Evolutionary conservation across 768 basidiomycete species (phyloP).

Genomic region (Lactarius akahatsu): DNA sequence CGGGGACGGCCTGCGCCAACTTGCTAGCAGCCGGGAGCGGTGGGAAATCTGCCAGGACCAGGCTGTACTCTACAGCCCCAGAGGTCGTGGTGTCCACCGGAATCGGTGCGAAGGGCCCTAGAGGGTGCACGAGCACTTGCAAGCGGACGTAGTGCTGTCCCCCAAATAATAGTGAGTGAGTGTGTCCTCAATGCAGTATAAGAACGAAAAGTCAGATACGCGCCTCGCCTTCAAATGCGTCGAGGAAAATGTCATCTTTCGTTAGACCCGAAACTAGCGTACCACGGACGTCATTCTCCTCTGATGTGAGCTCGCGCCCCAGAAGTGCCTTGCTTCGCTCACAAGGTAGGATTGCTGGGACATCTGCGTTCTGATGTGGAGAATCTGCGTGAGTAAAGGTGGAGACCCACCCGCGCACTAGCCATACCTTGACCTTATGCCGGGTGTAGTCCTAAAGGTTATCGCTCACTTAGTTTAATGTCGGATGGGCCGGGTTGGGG

Average conservation of each 20-base stretch:
- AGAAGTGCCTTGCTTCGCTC: constrained; percentile 42
- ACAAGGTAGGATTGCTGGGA: constrained; percentile 78
- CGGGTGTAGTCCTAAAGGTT: constrained; percentile 67
- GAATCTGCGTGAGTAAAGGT: not conserved
- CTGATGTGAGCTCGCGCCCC: constrained; percentile 46
- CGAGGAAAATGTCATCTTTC: constrained; percentile 56
- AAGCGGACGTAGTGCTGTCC: constrained; percentile 70
- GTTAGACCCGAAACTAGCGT: constrained; percentile 75
- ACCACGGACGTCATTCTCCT: constrained; percentile 77
- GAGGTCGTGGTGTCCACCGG: constrained; percentile 23
- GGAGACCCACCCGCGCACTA: not conserved
- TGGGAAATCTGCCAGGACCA: constrained; percentile 42
- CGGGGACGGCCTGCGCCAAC: constrained; percentile 42
- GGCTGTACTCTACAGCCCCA: constrained; percentile 34
- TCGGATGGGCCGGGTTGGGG: not conserved
- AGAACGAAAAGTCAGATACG: constrained; percentile 32
- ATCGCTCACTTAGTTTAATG: not conserved
- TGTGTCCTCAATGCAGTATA: not conserved
- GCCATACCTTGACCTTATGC: constrained; percentile 67
- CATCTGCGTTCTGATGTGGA: constrained; percentile 58
- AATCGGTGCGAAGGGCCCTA: constrained; percentile 44
- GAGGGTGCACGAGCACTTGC: constrained; percentile 53
- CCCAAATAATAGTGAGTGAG: not conserved
- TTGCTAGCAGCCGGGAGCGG: constrained; percentile 41
- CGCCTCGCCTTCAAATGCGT: constrained; percentile 81